A percentile compares a stretch with the other conserved stretches of the same genome.
Evolutionary conservation across 1,284 basidiomycete genomes (phyloP).

Genomic region (Cutaneotrichosporon sp.): DNA sequence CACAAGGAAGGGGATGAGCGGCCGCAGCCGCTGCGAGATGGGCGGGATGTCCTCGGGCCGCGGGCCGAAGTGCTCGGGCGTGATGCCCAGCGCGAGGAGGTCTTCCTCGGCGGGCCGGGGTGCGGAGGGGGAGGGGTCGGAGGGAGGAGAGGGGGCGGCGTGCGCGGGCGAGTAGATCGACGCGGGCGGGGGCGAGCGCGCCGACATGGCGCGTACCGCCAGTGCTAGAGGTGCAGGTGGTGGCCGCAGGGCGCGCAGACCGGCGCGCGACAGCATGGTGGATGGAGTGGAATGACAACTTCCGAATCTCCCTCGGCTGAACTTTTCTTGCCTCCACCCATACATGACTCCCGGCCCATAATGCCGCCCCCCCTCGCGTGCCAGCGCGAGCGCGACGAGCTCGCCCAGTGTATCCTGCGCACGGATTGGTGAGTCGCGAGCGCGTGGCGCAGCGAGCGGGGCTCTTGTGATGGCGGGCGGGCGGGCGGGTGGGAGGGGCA

Average conservation of each 20-base stretch:
- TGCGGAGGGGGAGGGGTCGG: not conserved
- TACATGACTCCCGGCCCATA: not conserved
- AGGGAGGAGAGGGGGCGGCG: not conserved
- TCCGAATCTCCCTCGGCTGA: too few species aligned
- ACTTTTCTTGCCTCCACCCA: not conserved
- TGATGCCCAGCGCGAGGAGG: slow-evolving; percentile 2
- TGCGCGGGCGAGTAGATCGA: not conserved
- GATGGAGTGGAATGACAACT: not conserved
- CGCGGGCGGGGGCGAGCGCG: not conserved
- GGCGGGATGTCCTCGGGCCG: slow-evolving; percentile 31
- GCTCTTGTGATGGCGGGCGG: too few species aligned
- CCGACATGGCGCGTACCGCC: too few species aligned
- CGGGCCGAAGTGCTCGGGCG: not conserved
- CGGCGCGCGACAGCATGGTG: not conserved
- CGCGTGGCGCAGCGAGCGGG: not conserved
- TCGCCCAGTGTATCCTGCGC: slow-evolving; percentile 47
- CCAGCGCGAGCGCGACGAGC: slow-evolving; percentile 44
- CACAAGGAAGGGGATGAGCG: slow-evolving; percentile 51
- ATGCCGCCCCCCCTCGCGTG: slow-evolving; percentile 31
- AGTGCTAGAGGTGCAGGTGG: not conserved
- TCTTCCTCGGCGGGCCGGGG: not conserved
- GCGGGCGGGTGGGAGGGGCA: not conserved
- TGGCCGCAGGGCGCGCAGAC: not conserved
- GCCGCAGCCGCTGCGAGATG: slow-evolving; percentile 42
- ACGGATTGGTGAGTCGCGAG: slow-evolving; percentile 48